Conservation (phyloP, 2,329 filamentous ascomycete species). For the Phaeosphaeria sp. region DNA sequence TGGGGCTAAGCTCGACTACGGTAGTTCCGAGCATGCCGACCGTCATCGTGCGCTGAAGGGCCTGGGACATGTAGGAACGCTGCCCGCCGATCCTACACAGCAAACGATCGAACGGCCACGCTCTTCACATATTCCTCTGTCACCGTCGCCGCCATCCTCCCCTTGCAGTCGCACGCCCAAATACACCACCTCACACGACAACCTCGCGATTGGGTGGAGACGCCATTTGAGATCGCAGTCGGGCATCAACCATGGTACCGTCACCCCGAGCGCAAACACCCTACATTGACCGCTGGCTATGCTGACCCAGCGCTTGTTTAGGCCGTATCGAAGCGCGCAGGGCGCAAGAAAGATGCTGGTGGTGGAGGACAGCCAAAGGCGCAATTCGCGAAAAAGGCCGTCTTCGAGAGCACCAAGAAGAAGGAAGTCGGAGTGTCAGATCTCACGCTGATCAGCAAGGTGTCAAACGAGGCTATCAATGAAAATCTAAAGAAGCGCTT, state of each 20-base stretch:
- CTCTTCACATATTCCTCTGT: constrained; percentile 4
- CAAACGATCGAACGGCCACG: constrained; percentile 12
- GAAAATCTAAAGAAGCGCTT: constrained; percentile 99
- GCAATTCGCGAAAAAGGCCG: constrained; percentile 88
- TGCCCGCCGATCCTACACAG: constrained; percentile 13
- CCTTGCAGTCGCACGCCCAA: not conserved
- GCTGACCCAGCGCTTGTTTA: constrained; percentile 37
- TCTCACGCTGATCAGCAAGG: constrained; percentile 95
- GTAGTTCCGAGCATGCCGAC: constrained; percentile 21
- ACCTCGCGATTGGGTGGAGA: constrained; percentile 14
- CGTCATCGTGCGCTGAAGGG: constrained; percentile 23
- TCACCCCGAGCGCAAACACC: constrained; percentile 7
- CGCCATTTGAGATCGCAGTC: constrained; percentile 30
- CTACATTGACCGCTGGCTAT: constrained; percentile 6
- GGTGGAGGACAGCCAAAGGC: constrained; percentile 54
- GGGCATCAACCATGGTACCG: constrained; percentile 46
- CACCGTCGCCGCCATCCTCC: constrained; percentile 7
- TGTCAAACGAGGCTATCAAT: constrained; percentile 99
- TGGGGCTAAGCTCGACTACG: constrained; percentile 31
- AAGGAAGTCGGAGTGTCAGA: constrained; percentile 99
- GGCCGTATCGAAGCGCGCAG: constrained; percentile 65
- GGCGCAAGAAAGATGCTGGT: constrained; percentile 62
- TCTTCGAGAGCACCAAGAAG: constrained; percentile 96
- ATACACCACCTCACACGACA: constrained; percentile 18
- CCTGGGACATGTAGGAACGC: constrained; percentile 2